phyloP scores from a whole-genome alignment of 192 early-diverging fungal genomes.

The Podila minutissima region DNA sequence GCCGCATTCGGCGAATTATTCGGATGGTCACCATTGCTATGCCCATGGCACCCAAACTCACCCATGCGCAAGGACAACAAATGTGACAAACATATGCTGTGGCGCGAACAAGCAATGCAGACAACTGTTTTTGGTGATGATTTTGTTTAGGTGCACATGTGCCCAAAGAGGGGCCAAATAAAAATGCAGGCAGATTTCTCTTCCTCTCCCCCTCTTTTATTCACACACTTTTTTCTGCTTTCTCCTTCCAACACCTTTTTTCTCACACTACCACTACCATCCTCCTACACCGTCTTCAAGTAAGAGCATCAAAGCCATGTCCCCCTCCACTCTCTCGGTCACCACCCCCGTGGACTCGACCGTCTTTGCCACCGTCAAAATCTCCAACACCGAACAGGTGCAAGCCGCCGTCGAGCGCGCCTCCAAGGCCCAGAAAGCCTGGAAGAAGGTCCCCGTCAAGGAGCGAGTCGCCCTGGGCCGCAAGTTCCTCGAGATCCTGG shows the following conservation, averaged over 20 bases:
- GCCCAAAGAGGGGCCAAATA: too few species aligned
- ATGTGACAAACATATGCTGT: too few species aligned
- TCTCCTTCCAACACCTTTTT: neutral
- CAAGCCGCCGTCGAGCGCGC: slow-evolving; percentile 57
- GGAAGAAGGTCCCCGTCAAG: slow-evolving; percentile 63
- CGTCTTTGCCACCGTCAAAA: slow-evolving; percentile 30
- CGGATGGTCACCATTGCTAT: too few species aligned
- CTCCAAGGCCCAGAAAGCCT: slow-evolving; percentile 55
- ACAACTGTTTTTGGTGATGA: too few species aligned
- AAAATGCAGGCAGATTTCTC: too few species aligned
- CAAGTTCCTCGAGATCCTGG: slow-evolving; percentile 66
- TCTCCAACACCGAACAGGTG: slow-evolving; percentile 45
- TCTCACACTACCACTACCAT: neutral
- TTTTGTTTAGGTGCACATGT: too few species aligned
- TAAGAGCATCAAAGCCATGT: neutral
- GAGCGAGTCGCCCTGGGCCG: slow-evolving; percentile 61
- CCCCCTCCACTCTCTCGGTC: slow-evolving; percentile 19
- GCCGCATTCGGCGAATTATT: too few species aligned
- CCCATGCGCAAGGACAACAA: too few species aligned
- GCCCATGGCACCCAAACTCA: too few species aligned
- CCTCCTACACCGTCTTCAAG: neutral
- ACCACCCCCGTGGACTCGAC: slow-evolving; percentile 51
- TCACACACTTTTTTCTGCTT: neutral
- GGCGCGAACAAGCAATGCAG: too few species aligned
- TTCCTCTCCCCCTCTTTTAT: neutral